A percentile compares a stretch with the other conserved stretches of the same genome.
phyloP scores from a whole-genome alignment of 176 grass and related monocot genomes.

The Ensete ventricosum region DNA sequence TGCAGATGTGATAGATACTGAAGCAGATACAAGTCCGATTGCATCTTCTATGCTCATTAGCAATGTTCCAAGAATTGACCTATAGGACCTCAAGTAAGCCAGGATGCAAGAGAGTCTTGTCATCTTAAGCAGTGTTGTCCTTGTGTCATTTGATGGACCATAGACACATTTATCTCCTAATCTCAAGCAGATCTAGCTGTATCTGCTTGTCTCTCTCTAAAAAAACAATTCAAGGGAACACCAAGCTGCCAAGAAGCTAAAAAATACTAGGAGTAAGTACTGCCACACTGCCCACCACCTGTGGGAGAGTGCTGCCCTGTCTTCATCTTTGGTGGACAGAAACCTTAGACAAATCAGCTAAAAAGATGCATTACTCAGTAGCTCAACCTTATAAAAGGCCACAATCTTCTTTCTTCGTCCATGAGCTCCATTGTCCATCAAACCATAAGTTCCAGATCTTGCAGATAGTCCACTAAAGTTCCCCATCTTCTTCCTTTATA shows the following conservation, averaged over 20 bases:
- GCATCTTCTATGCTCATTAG: too few species aligned
- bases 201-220: background rate
- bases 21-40: too few species aligned
- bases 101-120: too few species aligned
- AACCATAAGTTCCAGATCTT: too few species aligned
- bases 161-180: too few species aligned
- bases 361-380: background rate
- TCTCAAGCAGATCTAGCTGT: background rate
- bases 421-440: background rate
- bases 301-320: background rate
- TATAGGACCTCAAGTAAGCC: too few species aligned
- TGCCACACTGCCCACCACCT: background rate
- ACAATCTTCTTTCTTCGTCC: background rate
- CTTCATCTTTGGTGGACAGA: background rate
- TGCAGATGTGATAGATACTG: too few species aligned
- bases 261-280: background rate
- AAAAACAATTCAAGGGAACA: background rate
- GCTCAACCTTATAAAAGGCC: slow-evolving; percentile 16
- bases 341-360: background rate
- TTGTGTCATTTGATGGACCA: too few species aligned
- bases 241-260: background rate
- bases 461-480: too few species aligned
- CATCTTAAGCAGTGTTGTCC: too few species aligned
- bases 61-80: too few species aligned
- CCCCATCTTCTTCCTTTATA: background rate